These are phyloP conservation scores for Epichloe coenophiala DNA, from an alignment of 2,329 filamentous ascomycete species.

Conservation along the genomic window DNA sequence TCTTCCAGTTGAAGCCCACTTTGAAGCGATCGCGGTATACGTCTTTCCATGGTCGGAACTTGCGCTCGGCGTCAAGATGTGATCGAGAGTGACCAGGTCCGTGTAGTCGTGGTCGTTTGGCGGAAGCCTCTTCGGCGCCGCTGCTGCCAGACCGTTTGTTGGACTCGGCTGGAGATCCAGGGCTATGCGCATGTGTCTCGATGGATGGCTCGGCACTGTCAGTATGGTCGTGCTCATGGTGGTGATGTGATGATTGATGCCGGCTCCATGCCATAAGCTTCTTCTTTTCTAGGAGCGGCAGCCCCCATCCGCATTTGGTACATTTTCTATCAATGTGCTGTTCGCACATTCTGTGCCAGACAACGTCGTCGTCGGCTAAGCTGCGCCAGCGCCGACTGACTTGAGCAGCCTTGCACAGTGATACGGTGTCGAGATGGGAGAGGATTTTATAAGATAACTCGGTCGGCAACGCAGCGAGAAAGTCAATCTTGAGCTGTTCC, in stretches of 20 bases:
- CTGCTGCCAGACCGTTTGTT: slow-evolving; percentile 21
- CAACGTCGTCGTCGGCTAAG: slow-evolving; percentile 90
- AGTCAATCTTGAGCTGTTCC: slow-evolving; percentile 95
- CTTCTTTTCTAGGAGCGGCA: slow-evolving; percentile 82
- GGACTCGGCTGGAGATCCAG: slow-evolving; percentile 12
- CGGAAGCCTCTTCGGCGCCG: slow-evolving; percentile 15
- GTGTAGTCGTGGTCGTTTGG: slow-evolving; percentile 21
- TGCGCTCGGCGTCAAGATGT: slow-evolving; percentile 29
- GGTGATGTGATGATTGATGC: slow-evolving; percentile 38
- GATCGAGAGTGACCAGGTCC: slow-evolving; percentile 15
- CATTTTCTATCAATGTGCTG: slow-evolving; percentile 92
- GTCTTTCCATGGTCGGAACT: slow-evolving; percentile 74
- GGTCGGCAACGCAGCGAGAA: slow-evolving; percentile 72
- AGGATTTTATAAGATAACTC: slow-evolving; percentile 92
- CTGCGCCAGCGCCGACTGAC: slow-evolving; percentile 80
- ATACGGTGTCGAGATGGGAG: slow-evolving; percentile 83
- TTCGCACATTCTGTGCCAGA: slow-evolving; percentile 96
- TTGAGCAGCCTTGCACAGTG: slow-evolving; percentile 88
- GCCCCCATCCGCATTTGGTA: slow-evolving; percentile 88
- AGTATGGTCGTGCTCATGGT: slow-evolving; percentile 5
- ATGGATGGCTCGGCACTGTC: slow-evolving; percentile 10
- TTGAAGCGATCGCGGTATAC: slow-evolving; percentile 93
- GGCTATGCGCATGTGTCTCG: slow-evolving; percentile 11
- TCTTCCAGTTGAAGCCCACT: slow-evolving; percentile 95
- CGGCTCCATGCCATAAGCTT: slow-evolving; percentile 75